Evolutionary conservation across 768 basidiomycete species (phyloP).

Genomic region (Collybia sordida): DNA sequence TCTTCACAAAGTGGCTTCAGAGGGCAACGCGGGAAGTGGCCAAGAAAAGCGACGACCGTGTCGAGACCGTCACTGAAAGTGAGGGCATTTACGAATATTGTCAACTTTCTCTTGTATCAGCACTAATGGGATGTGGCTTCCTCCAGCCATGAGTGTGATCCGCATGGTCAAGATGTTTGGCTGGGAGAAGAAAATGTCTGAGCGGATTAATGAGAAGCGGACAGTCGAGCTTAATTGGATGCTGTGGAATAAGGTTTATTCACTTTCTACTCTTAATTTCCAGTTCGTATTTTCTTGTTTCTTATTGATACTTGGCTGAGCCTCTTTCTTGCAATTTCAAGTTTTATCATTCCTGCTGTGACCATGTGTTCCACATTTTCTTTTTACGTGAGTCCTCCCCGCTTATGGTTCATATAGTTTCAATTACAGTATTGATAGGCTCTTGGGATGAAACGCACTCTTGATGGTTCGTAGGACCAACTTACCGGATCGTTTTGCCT

Average conservation of each 20-base stretch:
- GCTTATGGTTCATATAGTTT: neutral
- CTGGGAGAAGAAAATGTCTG: conserved; percentile 56
- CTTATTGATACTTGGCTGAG: neutral
- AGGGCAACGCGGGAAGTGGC: conserved; percentile 44
- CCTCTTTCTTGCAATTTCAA: conserved; percentile 16
- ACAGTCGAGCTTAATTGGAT: conserved; percentile 57
- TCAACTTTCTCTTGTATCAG: neutral
- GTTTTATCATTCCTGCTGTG: conserved; percentile 56
- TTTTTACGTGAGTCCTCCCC: conserved; percentile 31
- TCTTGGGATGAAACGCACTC: conserved; percentile 8
- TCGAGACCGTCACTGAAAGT: conserved; percentile 63
- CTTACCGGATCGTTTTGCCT: neutral
- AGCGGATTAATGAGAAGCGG: conserved; percentile 53
- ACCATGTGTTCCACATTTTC: conserved; percentile 67
- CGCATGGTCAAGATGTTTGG: conserved; percentile 74
- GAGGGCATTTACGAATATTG: conserved; percentile 19
- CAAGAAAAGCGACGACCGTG: conserved; percentile 53
- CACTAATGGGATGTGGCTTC: conserved; percentile 18
- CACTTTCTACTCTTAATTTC: conserved; percentile 38
- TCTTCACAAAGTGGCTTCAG: conserved; percentile 46
- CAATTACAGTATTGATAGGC: conserved; percentile 3
- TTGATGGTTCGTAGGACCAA: conserved; percentile 5
- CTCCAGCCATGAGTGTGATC: conserved; percentile 48
- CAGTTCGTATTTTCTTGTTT: conserved; percentile 31
- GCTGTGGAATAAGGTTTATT: conserved; percentile 48